Base-by-base conservation (phyloP, 805 yeast species). In the Candida vaughaniae region DNA sequence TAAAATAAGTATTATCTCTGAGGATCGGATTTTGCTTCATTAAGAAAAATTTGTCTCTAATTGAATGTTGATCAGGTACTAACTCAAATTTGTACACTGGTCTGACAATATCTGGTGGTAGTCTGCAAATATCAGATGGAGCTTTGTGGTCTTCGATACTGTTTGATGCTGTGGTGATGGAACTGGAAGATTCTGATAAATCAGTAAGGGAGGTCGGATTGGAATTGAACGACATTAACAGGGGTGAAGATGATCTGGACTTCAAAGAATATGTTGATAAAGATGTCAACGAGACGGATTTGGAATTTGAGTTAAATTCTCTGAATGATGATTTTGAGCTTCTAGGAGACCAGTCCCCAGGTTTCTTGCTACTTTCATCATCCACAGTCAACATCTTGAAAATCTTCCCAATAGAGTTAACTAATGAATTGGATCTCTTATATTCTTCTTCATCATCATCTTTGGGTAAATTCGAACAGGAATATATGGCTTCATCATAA, bases 401-500 rank as follows among this genome's bases (percentile, higher is more conserved):
- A 15, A 68, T 50, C 35, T 51, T 58, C 6, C 67, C 68, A 15
- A 64, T 41, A 1, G 68, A 63, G 30, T 43, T 53, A 2, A 60
- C 69, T 20, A 63, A 42, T 4, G 65, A 54, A 29, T 48, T 49
- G 10, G 47, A 47, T 16, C 47, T 35, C 16, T 45, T 42, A 10
- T 39, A 41, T 12, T 34, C 39, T 6, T 25, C 25, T 18, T 30
- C 36, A n/a, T 6, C 11, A 16, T 36, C 41, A n/a, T 41, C 42
- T 8, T 35, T 27, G 5, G 58, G 48, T 27, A 55, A 45, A 5
- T 59, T 48, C 3, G 55, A 52, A 41, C 64, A 57, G 9, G 56
- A 66, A 53, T 80, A 80, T 22, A 78, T 69, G 1, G 84, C 80
- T 48, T 81, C 87, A 54, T 81, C 87, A 34, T 80, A 69, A 2